Conservation (phyloP, 768 basidiomycete genomes). For the Tricholoma hemisulphureum region DNA sequence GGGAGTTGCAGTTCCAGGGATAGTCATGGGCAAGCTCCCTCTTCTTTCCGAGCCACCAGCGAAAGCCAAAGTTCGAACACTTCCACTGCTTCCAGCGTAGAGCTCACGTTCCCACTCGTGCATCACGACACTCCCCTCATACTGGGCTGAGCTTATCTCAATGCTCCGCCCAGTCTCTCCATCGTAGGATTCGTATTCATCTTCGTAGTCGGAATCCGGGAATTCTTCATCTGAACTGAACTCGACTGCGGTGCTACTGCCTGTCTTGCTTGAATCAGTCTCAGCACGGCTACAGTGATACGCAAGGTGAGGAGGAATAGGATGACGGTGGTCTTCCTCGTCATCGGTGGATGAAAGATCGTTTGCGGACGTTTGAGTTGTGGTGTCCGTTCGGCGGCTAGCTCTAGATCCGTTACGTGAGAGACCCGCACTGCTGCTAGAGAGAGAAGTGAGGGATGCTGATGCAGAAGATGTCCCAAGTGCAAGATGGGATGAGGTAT, state of each 20-base stretch:
- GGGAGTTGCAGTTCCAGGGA: slow-evolving; percentile 38
- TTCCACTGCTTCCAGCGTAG: slow-evolving; percentile 23
- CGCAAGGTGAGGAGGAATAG: slow-evolving; percentile 23
- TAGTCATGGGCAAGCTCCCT: slow-evolving; percentile 62
- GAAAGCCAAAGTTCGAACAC: slow-evolving; percentile 17
- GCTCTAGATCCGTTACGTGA: slow-evolving; percentile 27
- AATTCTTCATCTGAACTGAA: slow-evolving; percentile 51
- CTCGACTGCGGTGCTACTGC: slow-evolving; percentile 31
- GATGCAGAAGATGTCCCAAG: slow-evolving; percentile 48
- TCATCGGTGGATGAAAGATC: slow-evolving; percentile 38
- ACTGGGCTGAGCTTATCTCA: slow-evolving; percentile 39
- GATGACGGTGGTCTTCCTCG: slow-evolving; percentile 33
- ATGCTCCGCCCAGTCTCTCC: slow-evolving; percentile 38
- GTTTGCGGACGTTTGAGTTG: slow-evolving; percentile 35
- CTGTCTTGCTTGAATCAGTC: slow-evolving; percentile 26
- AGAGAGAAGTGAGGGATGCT: slow-evolving; percentile 43
- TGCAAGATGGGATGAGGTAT: slow-evolving; percentile 49
- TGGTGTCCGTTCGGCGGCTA: slow-evolving; percentile 30
- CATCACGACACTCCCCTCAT: slow-evolving; percentile 29
- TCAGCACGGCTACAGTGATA: slow-evolving; percentile 11
- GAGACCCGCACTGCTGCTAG: slow-evolving; percentile 33
- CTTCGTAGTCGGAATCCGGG: slow-evolving; percentile 36
- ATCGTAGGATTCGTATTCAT: slow-evolving; percentile 35
- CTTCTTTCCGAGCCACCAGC: slow-evolving; percentile 32
- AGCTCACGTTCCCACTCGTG: slow-evolving; percentile 23